Evolutionary conservation across 306 rosid species (phyloP).

Genomic region (Luffa aegyptiaca): DNA sequence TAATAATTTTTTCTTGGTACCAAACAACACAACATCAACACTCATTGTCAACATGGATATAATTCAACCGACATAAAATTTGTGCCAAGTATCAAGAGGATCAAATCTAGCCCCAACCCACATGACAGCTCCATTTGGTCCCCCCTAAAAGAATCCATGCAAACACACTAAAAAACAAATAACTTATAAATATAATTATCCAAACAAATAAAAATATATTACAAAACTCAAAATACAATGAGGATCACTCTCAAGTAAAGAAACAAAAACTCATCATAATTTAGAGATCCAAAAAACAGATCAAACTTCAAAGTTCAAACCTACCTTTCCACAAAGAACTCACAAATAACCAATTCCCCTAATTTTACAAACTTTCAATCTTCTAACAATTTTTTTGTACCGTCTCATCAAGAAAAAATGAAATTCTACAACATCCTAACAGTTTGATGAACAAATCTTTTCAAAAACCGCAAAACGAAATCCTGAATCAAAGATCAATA

Average conservation of each 20-base stretch:
- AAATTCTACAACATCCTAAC: not conserved
- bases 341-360: not conserved
- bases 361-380: not conserved
- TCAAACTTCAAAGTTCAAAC: not conserved
- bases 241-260: not conserved
- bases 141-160: too few relatives aligned
- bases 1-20: too few relatives aligned
- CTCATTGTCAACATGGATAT: too few relatives aligned
- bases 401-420: not conserved
- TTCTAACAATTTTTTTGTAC: not conserved
- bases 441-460: not conserved
- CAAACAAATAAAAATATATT: not conserved
- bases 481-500: constrained; percentile 20
- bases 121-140: too few relatives aligned
- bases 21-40: too few relatives aligned
- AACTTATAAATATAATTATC: too few relatives aligned
- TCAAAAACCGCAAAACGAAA: not conserved
- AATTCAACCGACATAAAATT: too few relatives aligned
- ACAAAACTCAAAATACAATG: not conserved
- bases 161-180: too few relatives aligned
- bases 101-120: too few relatives aligned
- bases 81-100: too few relatives aligned
- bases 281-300: not conserved
- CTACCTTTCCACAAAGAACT: not conserved
- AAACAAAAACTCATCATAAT: not conserved